Conservation (phyloP, 805 yeast species). For the Sugiyamaella qingdaonensis region DNA sequence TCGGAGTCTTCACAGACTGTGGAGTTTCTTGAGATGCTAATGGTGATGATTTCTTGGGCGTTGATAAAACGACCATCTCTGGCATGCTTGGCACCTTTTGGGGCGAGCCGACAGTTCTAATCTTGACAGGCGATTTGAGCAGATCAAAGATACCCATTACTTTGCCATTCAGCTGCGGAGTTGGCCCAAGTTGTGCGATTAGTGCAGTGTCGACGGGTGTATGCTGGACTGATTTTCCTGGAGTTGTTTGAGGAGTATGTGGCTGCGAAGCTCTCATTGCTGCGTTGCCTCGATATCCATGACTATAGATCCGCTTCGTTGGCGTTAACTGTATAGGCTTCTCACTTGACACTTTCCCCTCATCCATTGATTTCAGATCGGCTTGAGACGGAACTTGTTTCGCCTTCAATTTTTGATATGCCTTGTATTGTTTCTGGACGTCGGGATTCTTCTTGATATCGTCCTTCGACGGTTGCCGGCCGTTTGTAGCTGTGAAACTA, state of each 20-base stretch:
- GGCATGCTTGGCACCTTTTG: neutral
- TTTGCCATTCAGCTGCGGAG: constrained; percentile 80
- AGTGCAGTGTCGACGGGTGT: constrained; percentile 10
- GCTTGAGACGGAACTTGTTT: neutral
- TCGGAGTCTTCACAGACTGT: constrained; percentile 14
- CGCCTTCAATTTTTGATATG: constrained; percentile 17
- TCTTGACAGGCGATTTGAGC: neutral
- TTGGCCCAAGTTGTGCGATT: constrained; percentile 63
- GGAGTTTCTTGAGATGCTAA: constrained; percentile 7
- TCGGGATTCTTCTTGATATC: constrained; percentile 42
- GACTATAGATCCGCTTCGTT: neutral
- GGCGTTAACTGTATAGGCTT: neutral
- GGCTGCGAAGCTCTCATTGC: neutral
- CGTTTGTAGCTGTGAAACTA: constrained; percentile 36
- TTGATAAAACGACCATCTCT: neutral
- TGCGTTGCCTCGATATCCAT: constrained; percentile 1
- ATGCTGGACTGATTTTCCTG: neutral
- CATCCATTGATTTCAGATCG: neutral
- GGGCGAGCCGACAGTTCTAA: neutral
- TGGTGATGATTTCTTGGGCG: constrained; percentile 10
- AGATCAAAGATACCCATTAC: constrained; percentile 70
- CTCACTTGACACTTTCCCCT: neutral
- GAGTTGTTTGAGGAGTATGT: constrained; percentile 9
- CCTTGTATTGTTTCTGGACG: constrained; percentile 20
- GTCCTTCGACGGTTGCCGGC: constrained; percentile 44